Percentiles rank a stretch among this genome's conserved stretches.
phyloP scores from a whole-genome alignment of 1,139 yeast species.

The Zhuliangozyma parablackwelliae region DNA sequence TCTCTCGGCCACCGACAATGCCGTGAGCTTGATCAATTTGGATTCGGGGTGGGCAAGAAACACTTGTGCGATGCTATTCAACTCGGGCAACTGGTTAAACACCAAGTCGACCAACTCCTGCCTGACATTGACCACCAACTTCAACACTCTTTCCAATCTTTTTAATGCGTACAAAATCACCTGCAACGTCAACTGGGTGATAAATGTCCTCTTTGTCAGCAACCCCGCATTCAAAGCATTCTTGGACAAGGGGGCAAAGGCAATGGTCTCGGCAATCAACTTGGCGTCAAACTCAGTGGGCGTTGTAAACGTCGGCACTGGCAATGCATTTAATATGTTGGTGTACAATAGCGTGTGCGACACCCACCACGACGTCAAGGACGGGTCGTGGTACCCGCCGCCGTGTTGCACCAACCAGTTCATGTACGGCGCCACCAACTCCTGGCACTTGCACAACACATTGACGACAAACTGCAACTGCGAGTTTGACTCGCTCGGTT shows the following conservation, averaged over 20 bases:
- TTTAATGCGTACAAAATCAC: slow-evolving; percentile 51
- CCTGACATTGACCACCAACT: slow-evolving; percentile 28
- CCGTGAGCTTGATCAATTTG: slow-evolving; percentile 22
- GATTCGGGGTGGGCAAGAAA: slow-evolving; percentile 9
- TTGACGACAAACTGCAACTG: slow-evolving; percentile 55
- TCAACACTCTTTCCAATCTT: slow-evolving; percentile 42
- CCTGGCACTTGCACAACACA: slow-evolving; percentile 57
- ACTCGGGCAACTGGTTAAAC: slow-evolving; percentile 27
- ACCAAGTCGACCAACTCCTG: slow-evolving; percentile 29
- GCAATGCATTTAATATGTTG: slow-evolving; percentile 47
- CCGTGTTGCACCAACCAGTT: slow-evolving; percentile 50
- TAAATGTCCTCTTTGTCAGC: slow-evolving; percentile 47
- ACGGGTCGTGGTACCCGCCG: slow-evolving; percentile 65
- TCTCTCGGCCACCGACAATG: slow-evolving; percentile 19
- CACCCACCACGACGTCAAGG: slow-evolving; percentile 76
- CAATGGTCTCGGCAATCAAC: slow-evolving; percentile 47
- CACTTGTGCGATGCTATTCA: slow-evolving; percentile 17
- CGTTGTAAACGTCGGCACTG: slow-evolving; percentile 35
- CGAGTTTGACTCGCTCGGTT: slow-evolving; percentile 73
- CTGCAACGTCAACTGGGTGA: slow-evolving; percentile 64
- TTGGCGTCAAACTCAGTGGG: slow-evolving; percentile 13
- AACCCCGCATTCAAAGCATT: slow-evolving; percentile 56
- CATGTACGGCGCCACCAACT: slow-evolving; percentile 70
- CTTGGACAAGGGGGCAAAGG: slow-evolving; percentile 66
- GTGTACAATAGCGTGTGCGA: slow-evolving; percentile 64